These are phyloP conservation scores for Russula griseocarnosa DNA, from an alignment of 768 basidiomycete species.

Conservation along the genomic window DNA sequence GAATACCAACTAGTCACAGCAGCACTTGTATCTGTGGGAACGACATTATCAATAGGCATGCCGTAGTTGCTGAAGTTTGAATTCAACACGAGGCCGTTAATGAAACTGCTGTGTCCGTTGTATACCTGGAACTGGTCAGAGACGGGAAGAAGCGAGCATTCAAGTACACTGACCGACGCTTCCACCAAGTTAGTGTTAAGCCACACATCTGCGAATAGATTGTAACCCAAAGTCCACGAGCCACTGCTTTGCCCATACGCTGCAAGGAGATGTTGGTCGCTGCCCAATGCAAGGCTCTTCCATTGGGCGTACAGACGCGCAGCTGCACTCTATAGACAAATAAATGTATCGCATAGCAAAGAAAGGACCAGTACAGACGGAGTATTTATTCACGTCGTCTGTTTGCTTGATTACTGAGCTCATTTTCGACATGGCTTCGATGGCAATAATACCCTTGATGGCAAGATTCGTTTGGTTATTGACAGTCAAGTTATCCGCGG, in stretches of 20 bases:
- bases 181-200: slow-evolving; percentile 51
- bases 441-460: slow-evolving; percentile 67
- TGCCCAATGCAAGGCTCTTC: slow-evolving; percentile 10
- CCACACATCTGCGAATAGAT: slow-evolving; percentile 58
- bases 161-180: slow-evolving; percentile 17
- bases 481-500: slow-evolving; percentile 14
- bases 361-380: slow-evolving; percentile 27
- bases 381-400: slow-evolving; percentile 29
- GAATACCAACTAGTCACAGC: slow-evolving; percentile 4
- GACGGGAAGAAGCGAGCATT: neutral
- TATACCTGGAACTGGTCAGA: slow-evolving; percentile 17
- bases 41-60: slow-evolving; percentile 15
- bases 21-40: neutral
- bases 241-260: slow-evolving; percentile 10
- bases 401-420: slow-evolving; percentile 33
- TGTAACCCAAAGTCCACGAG: slow-evolving; percentile 61
- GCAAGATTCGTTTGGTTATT: slow-evolving; percentile 67
- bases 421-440: slow-evolving; percentile 60
- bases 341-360: neutral
- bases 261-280: slow-evolving; percentile 9
- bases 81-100: neutral
- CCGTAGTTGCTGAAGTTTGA: slow-evolving; percentile 9
- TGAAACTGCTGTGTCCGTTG: slow-evolving; percentile 13
- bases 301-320: slow-evolving; percentile 10
- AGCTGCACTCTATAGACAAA: slow-evolving; percentile 3